phyloP scores from a whole-genome alignment of 2,329 filamentous ascomycete species.

The Didymella sp. region DNA sequence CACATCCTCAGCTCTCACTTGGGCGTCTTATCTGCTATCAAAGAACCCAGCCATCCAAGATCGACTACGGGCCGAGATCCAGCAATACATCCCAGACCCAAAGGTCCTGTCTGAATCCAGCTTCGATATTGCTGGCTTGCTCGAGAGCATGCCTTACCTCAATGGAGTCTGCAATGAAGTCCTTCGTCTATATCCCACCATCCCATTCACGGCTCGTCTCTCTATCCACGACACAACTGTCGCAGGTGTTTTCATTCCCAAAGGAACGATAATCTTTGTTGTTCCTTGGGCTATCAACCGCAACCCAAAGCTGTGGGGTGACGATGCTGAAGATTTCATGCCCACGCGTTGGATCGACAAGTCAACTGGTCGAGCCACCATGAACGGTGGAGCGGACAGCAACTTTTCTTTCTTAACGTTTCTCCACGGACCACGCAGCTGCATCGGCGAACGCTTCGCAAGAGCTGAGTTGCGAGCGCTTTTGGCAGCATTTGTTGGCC shows the following conservation, averaged over 20 bases:
- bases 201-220: conserved; percentile 45
- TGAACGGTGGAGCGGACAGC: conserved; percentile 48
- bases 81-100: conserved; percentile 62
- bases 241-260: conserved; percentile 48
- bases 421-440: conserved; percentile 52
- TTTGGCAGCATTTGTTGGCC: conserved; percentile 45
- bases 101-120: conserved; percentile 23
- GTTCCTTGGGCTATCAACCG: conserved; percentile 54
- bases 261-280: conserved; percentile 49
- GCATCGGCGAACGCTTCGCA: conserved; percentile 50
- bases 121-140: conserved; percentile 44
- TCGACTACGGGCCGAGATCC: conserved; percentile 72
- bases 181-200: conserved; percentile 49
- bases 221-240: conserved; percentile 44
- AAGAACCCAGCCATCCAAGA: conserved; percentile 69
- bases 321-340: conserved; percentile 50
- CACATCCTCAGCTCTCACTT: conserved; percentile 76
- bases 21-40: conserved; percentile 74
- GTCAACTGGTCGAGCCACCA: conserved; percentile 48
- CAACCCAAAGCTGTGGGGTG: conserved; percentile 52
- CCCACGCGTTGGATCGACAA: conserved; percentile 57
- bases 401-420: conserved; percentile 55
- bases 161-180: conserved; percentile 57
- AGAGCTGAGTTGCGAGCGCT: conserved; percentile 48
- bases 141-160: conserved; percentile 56